These are phyloP conservation scores for Aspergillus proliferans DNA, from an alignment of 2,329 filamentous ascomycete genomes.

Conservation along the genomic window DNA sequence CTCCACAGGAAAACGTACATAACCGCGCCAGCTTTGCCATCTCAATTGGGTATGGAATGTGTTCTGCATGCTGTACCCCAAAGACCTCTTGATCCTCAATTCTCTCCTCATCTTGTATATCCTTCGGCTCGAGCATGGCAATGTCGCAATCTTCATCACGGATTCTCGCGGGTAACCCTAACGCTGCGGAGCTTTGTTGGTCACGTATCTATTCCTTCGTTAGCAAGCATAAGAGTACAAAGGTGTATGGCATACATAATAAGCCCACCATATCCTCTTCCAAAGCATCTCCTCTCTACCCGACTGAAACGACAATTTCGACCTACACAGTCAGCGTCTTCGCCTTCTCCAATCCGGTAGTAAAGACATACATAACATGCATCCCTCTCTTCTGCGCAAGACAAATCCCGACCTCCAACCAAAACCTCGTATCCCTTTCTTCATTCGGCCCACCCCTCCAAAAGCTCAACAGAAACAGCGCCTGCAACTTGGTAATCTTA, in stretches of 20 bases:
- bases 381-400: conserved; percentile 45
- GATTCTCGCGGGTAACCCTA: conserved; percentile 43
- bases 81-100: conserved; percentile 20
- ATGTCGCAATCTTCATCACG: conserved; percentile 47
- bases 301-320: conserved; percentile 25
- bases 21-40: conserved; percentile 36
- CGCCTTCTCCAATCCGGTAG: neutral
- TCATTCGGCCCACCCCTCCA: conserved; percentile 48
- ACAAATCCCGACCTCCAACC: conserved; percentile 47
- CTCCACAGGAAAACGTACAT: conserved; percentile 15
- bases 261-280: conserved; percentile 50
- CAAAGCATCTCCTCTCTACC: conserved; percentile 34
- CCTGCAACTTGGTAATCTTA: conserved; percentile 46
- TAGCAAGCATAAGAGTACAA: neutral
- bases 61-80: conserved; percentile 26
- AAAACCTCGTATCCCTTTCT: conserved; percentile 46
- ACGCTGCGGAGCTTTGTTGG: conserved; percentile 42
- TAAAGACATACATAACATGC: conserved; percentile 25
- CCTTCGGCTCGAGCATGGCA: conserved; percentile 29
- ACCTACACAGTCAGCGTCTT: conserved; percentile 14
- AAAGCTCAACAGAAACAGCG: conserved; percentile 51
- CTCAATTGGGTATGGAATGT: conserved; percentile 29
- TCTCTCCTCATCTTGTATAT: conserved; percentile 32
- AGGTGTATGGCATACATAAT: conserved; percentile 33
- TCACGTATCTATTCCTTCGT: conserved; percentile 36